These are phyloP conservation scores for Macrocybe gigantea DNA, from an alignment of 768 basidiomycete species.

Conservation along the genomic window DNA sequence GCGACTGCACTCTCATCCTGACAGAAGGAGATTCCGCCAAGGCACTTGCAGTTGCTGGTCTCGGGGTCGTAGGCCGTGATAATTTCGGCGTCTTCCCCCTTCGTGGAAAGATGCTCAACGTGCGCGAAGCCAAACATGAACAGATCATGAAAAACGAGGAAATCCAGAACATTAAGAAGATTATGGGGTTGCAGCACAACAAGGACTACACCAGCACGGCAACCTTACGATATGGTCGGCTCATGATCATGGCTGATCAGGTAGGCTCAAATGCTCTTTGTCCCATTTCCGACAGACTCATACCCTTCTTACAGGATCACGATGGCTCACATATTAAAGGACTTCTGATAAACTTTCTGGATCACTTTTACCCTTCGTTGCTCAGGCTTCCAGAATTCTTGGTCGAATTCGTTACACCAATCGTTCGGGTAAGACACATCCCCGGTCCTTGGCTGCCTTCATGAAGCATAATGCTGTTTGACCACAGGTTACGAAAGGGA, in stretches of 20 bases:
- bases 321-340: conserved; percentile 99
- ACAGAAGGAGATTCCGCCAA: conserved; percentile 99
- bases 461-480: neutral
- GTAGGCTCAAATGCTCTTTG: conserved; percentile 32
- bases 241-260: conserved; percentile 99
- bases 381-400: conserved; percentile 88
- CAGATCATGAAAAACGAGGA: conserved; percentile 99
- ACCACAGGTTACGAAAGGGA: conserved; percentile 68
- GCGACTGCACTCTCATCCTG: conserved; percentile 88
- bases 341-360: conserved; percentile 96
- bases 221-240: conserved; percentile 82
- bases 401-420: conserved; percentile 97
- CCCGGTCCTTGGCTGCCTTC: neutral
- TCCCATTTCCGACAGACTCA: neutral
- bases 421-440: conserved; percentile 69
- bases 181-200: conserved; percentile 92
- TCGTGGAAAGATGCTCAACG: conserved; percentile 94
- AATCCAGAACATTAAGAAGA: conserved; percentile 96
- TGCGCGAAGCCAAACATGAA: conserved; percentile 93
- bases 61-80: conserved; percentile 93
- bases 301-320: conserved; percentile 70
- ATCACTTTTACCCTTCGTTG: conserved; percentile 94
- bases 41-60: conserved; percentile 89
- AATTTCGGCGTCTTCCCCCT: conserved; percentile 97
- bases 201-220: conserved; percentile 71